Conservation (phyloP, 2,329 filamentous ascomycete genomes). For the Ceratocystiopsis minuta region DNA sequence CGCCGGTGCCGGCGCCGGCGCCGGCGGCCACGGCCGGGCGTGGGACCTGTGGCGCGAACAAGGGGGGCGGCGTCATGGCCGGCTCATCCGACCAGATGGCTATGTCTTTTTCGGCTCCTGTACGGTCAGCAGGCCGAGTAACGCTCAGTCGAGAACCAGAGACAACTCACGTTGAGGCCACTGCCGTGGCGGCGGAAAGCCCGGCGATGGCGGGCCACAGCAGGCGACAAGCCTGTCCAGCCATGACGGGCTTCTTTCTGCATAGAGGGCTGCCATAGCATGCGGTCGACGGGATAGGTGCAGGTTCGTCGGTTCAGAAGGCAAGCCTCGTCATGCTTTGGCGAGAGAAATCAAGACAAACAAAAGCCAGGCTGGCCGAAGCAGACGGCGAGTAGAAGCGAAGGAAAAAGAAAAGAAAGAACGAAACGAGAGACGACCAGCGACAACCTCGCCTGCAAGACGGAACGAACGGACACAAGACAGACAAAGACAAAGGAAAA, state of each 20-base stretch:
- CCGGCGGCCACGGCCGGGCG: neutral
- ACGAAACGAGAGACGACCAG: neutral
- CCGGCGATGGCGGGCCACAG: constrained; percentile 18
- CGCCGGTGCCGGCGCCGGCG: neutral
- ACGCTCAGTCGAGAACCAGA: neutral
- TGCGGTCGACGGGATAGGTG: constrained; percentile 14
- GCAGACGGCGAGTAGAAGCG: neutral
- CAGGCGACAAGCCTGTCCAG: constrained; percentile 27
- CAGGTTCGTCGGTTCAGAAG: neutral
- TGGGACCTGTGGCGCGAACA: constrained; percentile 7
- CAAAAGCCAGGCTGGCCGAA: no score
- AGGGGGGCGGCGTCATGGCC: constrained; percentile 13
- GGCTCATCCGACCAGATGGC: constrained; percentile 17
- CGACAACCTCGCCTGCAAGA: constrained; percentile 1
- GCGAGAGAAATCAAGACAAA: neutral
- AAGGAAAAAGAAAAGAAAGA: neutral
- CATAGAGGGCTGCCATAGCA: constrained; percentile 14
- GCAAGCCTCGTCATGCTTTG: constrained; percentile 1
- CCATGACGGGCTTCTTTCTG: constrained; percentile 26
- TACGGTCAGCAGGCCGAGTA: neutral
- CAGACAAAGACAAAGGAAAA: constrained; percentile 2
- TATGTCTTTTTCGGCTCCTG: constrained; percentile 14
- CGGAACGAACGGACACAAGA: constrained; percentile 1
- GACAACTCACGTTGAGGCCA: no score
- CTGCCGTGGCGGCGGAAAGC: neutral